A percentile compares a stretch with the other conserved stretches of the same genome.
Conservation (phyloP, 1,284 basidiomycete species). For the Heterobasidion irregulare region DNA sequence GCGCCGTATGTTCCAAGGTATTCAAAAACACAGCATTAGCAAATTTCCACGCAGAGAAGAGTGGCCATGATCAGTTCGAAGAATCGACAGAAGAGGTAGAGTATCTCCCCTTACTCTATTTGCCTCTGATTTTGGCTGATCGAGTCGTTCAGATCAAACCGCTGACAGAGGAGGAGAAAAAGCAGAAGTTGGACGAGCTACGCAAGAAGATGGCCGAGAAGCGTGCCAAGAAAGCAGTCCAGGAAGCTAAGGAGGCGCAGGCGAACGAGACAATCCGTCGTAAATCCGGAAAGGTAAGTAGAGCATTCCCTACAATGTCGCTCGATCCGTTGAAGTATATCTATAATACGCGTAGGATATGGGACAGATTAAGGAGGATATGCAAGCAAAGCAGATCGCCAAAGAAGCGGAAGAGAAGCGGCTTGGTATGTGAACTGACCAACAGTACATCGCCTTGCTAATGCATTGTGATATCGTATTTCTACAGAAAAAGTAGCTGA, state of each 20-base stretch:
- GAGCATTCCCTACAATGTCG: not conserved
- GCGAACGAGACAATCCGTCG: conserved; percentile 77
- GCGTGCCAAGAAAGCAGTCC: conserved; percentile 56
- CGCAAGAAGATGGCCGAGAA: conserved; percentile 74
- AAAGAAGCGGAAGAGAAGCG: conserved; percentile 78
- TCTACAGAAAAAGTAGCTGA: conserved; percentile 78
- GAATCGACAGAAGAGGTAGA: conserved; percentile 89
- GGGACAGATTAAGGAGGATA: conserved; percentile 65
- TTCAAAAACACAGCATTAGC: conserved; percentile 88
- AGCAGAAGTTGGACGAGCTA: conserved; percentile 73
- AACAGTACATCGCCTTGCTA: not conserved
- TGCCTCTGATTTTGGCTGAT: not conserved
- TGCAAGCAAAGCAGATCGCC: conserved; percentile 70
- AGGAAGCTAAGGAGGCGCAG: conserved; percentile 65
- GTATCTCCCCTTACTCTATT: conserved; percentile 1
- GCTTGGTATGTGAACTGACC: conserved; percentile 41
- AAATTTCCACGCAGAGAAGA: conserved; percentile 92
- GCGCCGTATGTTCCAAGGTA: conserved; percentile 74
- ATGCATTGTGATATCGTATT: not conserved
- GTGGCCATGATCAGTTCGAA: conserved; percentile 91
- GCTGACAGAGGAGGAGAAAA: conserved; percentile 92
- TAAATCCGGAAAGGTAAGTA: conserved; percentile 73
- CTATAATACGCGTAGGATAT: conserved; percentile 42
- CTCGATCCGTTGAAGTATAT: conserved; percentile 1
- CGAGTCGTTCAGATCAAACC: conserved; percentile 66